A percentile compares a stretch with the other conserved stretches of the same genome.
Evolutionary conservation across 192 early-diverging fungal genomes (phyloP).

Genomic region (Entophlyctis luteolus): DNA sequence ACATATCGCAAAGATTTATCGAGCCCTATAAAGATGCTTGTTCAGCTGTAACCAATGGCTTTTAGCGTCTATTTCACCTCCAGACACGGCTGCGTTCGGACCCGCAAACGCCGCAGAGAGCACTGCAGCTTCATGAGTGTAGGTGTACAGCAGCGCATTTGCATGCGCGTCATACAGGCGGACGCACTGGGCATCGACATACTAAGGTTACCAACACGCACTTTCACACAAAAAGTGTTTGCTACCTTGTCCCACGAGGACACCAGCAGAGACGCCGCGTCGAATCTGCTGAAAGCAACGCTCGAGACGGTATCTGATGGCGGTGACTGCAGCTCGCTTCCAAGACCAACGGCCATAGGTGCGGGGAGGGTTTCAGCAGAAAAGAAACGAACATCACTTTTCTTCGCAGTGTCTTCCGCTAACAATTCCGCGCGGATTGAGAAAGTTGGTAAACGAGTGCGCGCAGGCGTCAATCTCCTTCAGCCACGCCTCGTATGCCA

Average conservation of each 20-base stretch:
- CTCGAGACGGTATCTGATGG: conserved; percentile 83
- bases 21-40: not conserved
- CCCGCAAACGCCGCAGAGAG: conserved; percentile 74
- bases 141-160: conserved; percentile 55
- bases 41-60: not conserved
- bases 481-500: conserved; percentile 38
- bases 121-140: conserved; percentile 68
- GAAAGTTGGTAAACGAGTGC: not conserved
- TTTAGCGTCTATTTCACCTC: conserved; percentile 43
- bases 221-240: not conserved
- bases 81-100: conserved; percentile 54
- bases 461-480: conserved; percentile 33
- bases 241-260: conserved; percentile 89
- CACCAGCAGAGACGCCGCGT: conserved; percentile 65
- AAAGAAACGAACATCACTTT: too few species aligned
- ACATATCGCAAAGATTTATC: conserved; percentile 2
- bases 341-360: not conserved
- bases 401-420: too few species aligned
- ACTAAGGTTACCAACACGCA: not conserved
- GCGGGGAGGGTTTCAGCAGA: too few species aligned
- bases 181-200: conserved; percentile 52
- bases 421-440: not conserved
- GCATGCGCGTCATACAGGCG: conserved; percentile 74
- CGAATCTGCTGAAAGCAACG: conserved; percentile 66
- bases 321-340: conserved; percentile 66